Evolutionary conservation across 1,284 basidiomycete genomes (phyloP), one percentile per base, ranked within the genome.

Genomic region (Boletus subluridellus): DNA sequence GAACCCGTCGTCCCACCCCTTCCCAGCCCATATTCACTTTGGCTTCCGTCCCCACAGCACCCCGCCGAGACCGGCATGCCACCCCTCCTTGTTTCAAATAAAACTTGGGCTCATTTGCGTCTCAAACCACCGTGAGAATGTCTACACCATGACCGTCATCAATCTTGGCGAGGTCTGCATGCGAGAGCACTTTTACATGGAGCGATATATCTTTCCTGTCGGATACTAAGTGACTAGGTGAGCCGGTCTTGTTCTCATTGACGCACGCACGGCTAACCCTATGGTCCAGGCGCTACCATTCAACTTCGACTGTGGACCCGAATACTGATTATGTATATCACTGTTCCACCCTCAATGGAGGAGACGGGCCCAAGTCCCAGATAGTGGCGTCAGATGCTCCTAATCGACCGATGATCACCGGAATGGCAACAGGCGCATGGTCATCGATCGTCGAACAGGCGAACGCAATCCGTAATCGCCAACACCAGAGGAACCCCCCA

Each of bases 361-460:
- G 87, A 4, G 86, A 90, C 70, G 88, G 86, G 1, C 89, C 89
- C 55, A 91, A 89, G 68, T 92, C 92, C 71, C 84, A 89, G 70
- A 89, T 92, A 63, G 80, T 87, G 54, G 85, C 87, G 11, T 80
- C 81, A 3, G 89, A 92, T 69, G 77, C 78, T 37, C 81, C 83
- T 4, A 83, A 85, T 62, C 81, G 83, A 52, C 81, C 87, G 39
- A 82, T 92, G 65, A 84, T 87, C 51, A 87, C 89, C 4, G 86
- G 87, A 17, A 92, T 90, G 0, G 89, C 89, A 42, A 92, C 90
- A 0, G 90, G 89, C 37, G 89, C 89, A 50, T 92, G 90, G 89
- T 85, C 87, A 2, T 83, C 79, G 64, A 87, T 92, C 62, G 88
- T 92, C 52, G 86, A 86, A 65, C 83, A 86, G 48, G 90, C 90